Conservation (phyloP, 306 rosid species). For the Dalbergia cochinchinensis region DNA sequence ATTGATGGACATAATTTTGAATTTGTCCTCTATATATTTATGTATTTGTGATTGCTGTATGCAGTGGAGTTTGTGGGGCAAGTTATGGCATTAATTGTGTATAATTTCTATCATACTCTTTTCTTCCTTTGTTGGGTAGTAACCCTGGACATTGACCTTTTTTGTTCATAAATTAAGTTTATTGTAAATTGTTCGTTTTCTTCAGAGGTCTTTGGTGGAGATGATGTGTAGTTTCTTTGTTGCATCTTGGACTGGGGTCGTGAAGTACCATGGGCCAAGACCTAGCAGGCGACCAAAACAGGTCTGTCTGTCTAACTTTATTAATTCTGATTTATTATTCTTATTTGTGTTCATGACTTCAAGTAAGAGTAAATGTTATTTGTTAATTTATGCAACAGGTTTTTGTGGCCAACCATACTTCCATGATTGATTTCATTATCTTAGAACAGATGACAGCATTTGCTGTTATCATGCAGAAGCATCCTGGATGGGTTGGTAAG, state of each 20-base stretch:
- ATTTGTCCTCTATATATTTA: background rate
- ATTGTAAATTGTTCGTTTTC: slow-evolving; percentile 33
- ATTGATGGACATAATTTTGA: slow-evolving; percentile 12
- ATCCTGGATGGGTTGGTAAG: slow-evolving; percentile 99
- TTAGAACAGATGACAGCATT: slow-evolving; percentile 99
- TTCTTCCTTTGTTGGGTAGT: slow-evolving; percentile 20
- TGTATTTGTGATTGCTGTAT: slow-evolving; percentile 23
- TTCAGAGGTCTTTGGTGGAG: slow-evolving; percentile 92
- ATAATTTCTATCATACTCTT: background rate
- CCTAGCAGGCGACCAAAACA: slow-evolving; percentile 93
- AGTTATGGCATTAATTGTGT: slow-evolving; percentile 14
- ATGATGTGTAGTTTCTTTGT: slow-evolving; percentile 96
- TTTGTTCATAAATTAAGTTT: slow-evolving; percentile 15
- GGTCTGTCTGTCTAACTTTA: slow-evolving; percentile 61
- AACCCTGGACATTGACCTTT: slow-evolving; percentile 15
- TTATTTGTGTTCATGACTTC: background rate
- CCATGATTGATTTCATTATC: slow-evolving; percentile 97
- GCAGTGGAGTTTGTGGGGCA: slow-evolving; percentile 24
- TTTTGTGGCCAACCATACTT: slow-evolving; percentile 96
- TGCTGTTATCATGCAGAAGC: slow-evolving; percentile 99
- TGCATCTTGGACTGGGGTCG: slow-evolving; percentile 99
- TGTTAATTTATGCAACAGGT: slow-evolving; percentile 64
- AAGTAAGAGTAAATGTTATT: slow-evolving; percentile 25
- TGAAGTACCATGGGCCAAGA: slow-evolving; percentile 96
- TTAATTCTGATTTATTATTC: slow-evolving; percentile 26